Conservation (phyloP, 306 rosid species). For the Albizia julibrissin region DNA sequence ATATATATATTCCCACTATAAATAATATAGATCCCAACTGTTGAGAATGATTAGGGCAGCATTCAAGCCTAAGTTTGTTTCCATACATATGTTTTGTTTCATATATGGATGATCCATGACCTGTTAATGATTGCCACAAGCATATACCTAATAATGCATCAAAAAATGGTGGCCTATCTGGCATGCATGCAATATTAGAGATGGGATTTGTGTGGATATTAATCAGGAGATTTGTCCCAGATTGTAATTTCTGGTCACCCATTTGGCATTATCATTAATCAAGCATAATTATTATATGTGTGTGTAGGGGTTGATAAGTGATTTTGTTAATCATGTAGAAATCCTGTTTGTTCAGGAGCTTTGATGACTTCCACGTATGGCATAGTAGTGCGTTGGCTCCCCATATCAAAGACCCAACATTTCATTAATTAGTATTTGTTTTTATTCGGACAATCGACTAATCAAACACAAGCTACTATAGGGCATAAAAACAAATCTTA, state of each 20-base stretch:
- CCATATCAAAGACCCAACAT: background rate
- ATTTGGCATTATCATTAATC: constrained; percentile 19
- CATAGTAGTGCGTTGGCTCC: constrained; percentile 31
- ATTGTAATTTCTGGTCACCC: constrained; percentile 30
- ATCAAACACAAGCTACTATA: background rate
- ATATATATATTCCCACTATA: background rate
- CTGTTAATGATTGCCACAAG: constrained; percentile 28
- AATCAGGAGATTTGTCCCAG: constrained; percentile 19
- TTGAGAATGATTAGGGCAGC: constrained; percentile 7
- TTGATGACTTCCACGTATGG: constrained; percentile 39
- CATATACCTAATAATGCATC: constrained; percentile 33
- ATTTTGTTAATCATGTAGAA: constrained; percentile 34
- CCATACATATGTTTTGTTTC: constrained; percentile 23
- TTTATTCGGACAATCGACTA: constrained; percentile 17
- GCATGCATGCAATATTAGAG: constrained; percentile 28
- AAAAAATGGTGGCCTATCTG: background rate
- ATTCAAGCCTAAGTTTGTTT: constrained; percentile 1
- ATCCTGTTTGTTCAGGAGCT: background rate
- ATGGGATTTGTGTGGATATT: constrained; percentile 4
- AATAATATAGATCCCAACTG: background rate
- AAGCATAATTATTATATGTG: background rate
- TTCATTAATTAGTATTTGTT: background rate
- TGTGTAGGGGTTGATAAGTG: constrained; percentile 28
- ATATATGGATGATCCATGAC: background rate
- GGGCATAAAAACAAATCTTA: background rate